These are phyloP conservation scores for Hirschfeldia incana DNA, from an alignment of 345 rosid genomes.

Conservation along the genomic window DNA sequence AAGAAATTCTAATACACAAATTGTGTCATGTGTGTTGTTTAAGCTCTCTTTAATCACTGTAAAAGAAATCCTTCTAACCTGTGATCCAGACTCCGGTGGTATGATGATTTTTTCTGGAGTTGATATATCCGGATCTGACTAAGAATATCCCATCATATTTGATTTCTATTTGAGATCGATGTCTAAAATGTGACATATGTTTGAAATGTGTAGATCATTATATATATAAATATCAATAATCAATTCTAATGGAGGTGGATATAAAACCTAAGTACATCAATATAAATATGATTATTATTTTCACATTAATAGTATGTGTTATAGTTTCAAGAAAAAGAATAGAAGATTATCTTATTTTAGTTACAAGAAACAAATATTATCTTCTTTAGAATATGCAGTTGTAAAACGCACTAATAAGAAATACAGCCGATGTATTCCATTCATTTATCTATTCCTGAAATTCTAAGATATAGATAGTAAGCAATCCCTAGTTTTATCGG, in stretches of 20 bases:
- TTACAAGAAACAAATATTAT: neutral
- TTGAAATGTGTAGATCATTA: no score
- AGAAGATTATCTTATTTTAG: neutral
- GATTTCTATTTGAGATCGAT: neutral
- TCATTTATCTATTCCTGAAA: neutral
- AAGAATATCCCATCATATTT: neutral
- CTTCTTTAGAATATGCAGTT: neutral
- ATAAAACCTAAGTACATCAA: neutral
- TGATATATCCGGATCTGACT: neutral
- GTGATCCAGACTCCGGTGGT: neutral
- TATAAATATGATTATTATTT: neutral
- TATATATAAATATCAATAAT: neutral
- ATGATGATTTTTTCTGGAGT: neutral
- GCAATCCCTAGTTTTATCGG: constrained; percentile 30
- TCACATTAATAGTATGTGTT: neutral
- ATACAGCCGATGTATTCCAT: neutral
- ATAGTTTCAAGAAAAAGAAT: neutral
- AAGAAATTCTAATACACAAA: neutral
- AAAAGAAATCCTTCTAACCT: no score
- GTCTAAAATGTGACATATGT: neutral
- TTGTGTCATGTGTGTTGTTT: no score
- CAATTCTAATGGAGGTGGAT: neutral
- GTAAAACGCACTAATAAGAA: neutral
- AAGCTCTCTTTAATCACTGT: no score
- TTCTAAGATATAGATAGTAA: constrained; percentile 16